A percentile compares a stretch with the other conserved stretches of the same genome.
Conservation (phyloP, 2,329 filamentous ascomycete species). For the Tolypocladium ophioglossoides region DNA sequence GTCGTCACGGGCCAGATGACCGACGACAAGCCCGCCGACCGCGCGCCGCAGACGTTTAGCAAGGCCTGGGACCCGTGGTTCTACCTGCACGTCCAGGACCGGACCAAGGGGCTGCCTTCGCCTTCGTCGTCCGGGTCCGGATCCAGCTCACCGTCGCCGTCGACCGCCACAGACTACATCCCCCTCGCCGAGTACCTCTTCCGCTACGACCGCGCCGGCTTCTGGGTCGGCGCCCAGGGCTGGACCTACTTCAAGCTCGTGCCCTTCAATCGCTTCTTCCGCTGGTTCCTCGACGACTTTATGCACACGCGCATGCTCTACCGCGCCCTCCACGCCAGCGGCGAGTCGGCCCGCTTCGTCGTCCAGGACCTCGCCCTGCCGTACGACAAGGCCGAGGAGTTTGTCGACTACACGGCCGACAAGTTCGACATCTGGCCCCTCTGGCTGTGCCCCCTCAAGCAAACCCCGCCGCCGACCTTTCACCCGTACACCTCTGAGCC, state of each 20-base stretch:
- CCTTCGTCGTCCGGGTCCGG: not conserved
- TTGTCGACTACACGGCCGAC: slow-evolving; percentile 43
- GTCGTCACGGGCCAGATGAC: slow-evolving; percentile 54
- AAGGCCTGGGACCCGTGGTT: slow-evolving; percentile 62
- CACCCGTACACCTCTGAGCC: slow-evolving; percentile 38
- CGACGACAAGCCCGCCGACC: slow-evolving; percentile 33
- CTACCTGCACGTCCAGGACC: slow-evolving; percentile 56
- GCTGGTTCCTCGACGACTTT: slow-evolving; percentile 63
- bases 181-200: slow-evolving; percentile 66
- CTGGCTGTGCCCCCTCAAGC: slow-evolving; percentile 47
- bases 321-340: slow-evolving; percentile 57
- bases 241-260: slow-evolving; percentile 56
- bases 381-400: slow-evolving; percentile 38
- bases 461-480: slow-evolving; percentile 39
- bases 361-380: slow-evolving; percentile 57
- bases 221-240: slow-evolving; percentile 59
- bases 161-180: slow-evolving; percentile 40
- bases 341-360: slow-evolving; percentile 53
- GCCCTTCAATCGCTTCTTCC: slow-evolving; percentile 54
- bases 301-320: slow-evolving; percentile 66
- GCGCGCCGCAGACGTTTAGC: slow-evolving; percentile 42
- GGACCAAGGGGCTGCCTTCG: slow-evolving; percentile 16
- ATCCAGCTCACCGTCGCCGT: slow-evolving; percentile 5
- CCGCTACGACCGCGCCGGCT: slow-evolving; percentile 64
- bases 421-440: slow-evolving; percentile 47